Conservation (phyloP, 2,329 filamentous ascomycete species). For the Clathrospora elynae region DNA sequence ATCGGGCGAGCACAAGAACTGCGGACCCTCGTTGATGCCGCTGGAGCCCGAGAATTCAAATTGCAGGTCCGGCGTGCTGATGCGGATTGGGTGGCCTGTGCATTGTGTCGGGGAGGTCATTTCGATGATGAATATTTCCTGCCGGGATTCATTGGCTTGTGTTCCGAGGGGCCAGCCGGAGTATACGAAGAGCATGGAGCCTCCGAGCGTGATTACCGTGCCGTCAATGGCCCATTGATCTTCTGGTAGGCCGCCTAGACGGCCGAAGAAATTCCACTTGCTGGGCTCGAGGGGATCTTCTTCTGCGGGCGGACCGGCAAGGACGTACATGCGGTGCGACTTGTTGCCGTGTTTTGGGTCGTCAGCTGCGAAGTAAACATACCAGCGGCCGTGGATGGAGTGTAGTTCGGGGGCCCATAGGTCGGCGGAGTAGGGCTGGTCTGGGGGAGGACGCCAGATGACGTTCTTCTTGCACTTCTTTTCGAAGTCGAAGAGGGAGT, state of each 20-base stretch:
- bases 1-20: conserved; percentile 46
- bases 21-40: conserved; percentile 55
- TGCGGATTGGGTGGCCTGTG: conserved; percentile 45
- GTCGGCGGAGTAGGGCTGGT: conserved; percentile 51
- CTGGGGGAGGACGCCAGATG: conserved; percentile 52
- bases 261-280: conserved; percentile 52
- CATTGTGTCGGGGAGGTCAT: conserved; percentile 47
- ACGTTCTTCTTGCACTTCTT: conserved; percentile 46
- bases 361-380: conserved; percentile 57
- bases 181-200: conserved; percentile 51
- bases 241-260: conserved; percentile 48
- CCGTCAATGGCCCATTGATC: conserved; percentile 57
- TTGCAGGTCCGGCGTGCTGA: conserved; percentile 48
- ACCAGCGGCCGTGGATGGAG: conserved; percentile 58
- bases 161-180: conserved; percentile 53
- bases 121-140: conserved; percentile 53
- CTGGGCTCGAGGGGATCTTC: conserved; percentile 37
- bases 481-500: conserved; percentile 49
- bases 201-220: conserved; percentile 50
- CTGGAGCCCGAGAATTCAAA: conserved; percentile 50
- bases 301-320: conserved; percentile 48
- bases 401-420: conserved; percentile 64
- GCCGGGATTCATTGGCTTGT: conserved; percentile 44
- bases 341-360: conserved; percentile 52
- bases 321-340: conserved; percentile 54